Evolutionary conservation across 2,329 filamentous ascomycete genomes (phyloP), one percentile per base, ranked within the genome.

Genomic region (Dactylellina drechsleri): DNA sequence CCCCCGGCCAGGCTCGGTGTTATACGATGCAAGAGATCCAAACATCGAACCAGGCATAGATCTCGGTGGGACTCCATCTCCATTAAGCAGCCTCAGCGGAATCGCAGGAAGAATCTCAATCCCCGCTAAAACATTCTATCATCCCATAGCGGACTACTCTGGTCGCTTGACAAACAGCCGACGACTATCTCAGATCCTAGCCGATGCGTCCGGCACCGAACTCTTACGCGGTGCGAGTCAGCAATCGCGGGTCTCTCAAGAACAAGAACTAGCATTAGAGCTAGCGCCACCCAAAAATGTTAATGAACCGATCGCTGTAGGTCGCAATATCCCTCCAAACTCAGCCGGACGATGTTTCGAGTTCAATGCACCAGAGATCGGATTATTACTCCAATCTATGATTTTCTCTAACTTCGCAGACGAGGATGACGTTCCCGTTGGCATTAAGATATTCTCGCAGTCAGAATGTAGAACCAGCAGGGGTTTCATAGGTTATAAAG

Each of bases 91-190:
- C 15, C 41, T 53, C 4, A 57, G 23, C 6, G 49, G 53, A 15
- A 74, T 74, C 16, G 62, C 70, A 0, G 70, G 70, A 3, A 54
- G 70, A 31, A 67, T 74, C n/a, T 52, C 49, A 4, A 41, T 62
- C 3, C 70, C 62, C 0, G 7, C 20, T 2, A 50, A 23, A n/a
- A 16, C 59, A 26, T 47, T 70, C 4, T 50, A 53, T 23, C 61
- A 62, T 15, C 62, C 62, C 2, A 67, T 50, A 28, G 56, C 50
- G 12, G 68, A 64, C 12, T 71, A 71, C 49, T 57, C 60, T 13
- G 61, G 66, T 8, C 49, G 50, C 45, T 6, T 54, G n/a, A 7
- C 10, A 5, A 6, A 41, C 10, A 28, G 47, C 15, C 26, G 61
- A 2, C 56, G 49, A 16, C 8, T 73, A 18, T 73, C 68, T 0